phyloP scores from a whole-genome alignment of 257 asterid species.

The Prunella vulgaris region DNA sequence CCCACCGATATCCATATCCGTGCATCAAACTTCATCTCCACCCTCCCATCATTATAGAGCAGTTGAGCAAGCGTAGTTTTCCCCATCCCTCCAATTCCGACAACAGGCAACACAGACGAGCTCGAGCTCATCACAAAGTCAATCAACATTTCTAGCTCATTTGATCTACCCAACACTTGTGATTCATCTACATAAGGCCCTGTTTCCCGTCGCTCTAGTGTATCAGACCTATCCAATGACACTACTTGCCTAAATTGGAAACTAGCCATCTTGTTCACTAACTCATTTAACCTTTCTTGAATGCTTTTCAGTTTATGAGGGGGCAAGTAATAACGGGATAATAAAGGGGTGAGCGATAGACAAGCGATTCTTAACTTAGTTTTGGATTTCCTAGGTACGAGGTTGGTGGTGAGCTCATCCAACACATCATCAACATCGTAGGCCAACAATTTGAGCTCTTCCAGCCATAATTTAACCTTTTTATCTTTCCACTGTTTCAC shows the following conservation, averaged over 20 bases:
- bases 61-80: slow-evolving; percentile 11
- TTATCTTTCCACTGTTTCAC: slow-evolving; percentile 13
- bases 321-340: neutral
- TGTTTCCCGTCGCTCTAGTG: slow-evolving; percentile 2
- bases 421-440: slow-evolving; percentile 5
- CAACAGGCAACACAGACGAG: neutral
- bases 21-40: neutral
- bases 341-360: neutral
- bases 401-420: neutral
- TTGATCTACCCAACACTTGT: neutral
- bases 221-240: neutral
- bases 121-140: neutral
- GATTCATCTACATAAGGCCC: slow-evolving; percentile 11
- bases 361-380: neutral
- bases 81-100: slow-evolving; percentile 14
- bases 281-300: neutral
- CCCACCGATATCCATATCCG: slow-evolving; percentile 9
- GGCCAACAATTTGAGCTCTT: slow-evolving; percentile 4
- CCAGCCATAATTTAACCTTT: slow-evolving; percentile 1
- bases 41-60: neutral
- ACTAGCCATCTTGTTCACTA: neutral
- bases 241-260: neutral
- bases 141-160: neutral
- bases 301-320: neutral
- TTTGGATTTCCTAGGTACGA: neutral